Conservation (phyloP, 768 basidiomycete genomes). For the Lactifluus pinguis region DNA sequence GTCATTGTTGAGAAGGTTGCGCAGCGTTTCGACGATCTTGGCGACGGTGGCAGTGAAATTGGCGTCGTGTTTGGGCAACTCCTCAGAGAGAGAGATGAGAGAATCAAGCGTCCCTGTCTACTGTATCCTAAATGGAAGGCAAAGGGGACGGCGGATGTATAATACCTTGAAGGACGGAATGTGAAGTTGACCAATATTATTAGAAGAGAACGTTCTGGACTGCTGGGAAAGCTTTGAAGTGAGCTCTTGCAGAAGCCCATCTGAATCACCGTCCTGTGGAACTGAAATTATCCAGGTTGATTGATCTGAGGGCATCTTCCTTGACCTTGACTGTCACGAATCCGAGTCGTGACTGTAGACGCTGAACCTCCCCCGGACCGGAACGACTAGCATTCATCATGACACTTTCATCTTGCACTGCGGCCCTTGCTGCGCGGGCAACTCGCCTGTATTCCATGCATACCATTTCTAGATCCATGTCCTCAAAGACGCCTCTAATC, state of each 20-base stretch:
- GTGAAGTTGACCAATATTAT: slow-evolving; percentile 52
- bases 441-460: not conserved
- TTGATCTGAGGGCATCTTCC: slow-evolving; percentile 85
- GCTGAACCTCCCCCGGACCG: not conserved
- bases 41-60: slow-evolving; percentile 84
- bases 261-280: slow-evolving; percentile 80
- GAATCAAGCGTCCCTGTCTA: slow-evolving; percentile 92
- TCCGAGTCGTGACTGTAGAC: no score
- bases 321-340: not conserved
- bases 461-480: not conserved
- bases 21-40: slow-evolving; percentile 89
- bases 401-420: not conserved
- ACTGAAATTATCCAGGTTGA: slow-evolving; percentile 89
- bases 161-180: slow-evolving; percentile 90
- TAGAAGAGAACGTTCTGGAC: slow-evolving; percentile 38
- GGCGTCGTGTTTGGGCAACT: slow-evolving; percentile 83
- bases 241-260: slow-evolving; percentile 60
- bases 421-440: not conserved
- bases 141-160: slow-evolving; percentile 16
- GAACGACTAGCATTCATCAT: not conserved
- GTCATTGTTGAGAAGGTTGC: slow-evolving; percentile 85
- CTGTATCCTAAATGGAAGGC: not conserved
- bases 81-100: slow-evolving; percentile 83
- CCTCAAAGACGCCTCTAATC: slow-evolving; percentile 24
- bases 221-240: slow-evolving; percentile 51